Conservation (phyloP, 345 rosid species). For the Carallia brachiata region DNA sequence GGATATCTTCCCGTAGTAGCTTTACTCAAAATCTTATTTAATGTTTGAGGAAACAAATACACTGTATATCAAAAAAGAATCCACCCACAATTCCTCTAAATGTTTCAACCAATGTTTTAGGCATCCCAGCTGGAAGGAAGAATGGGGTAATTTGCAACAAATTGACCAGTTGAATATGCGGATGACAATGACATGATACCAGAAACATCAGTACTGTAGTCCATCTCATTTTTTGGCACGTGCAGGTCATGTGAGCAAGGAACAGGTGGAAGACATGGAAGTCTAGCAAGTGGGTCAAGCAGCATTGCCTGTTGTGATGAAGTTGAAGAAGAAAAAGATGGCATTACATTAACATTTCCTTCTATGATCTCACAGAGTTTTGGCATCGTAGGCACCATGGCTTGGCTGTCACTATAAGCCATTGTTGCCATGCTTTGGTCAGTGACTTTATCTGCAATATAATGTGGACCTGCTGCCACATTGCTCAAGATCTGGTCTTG, state of each 20-base stretch:
- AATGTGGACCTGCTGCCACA: conserved; percentile 1
- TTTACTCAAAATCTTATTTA: conserved; percentile 27
- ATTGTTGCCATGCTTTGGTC: conserved; percentile 25
- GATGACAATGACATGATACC: conserved; percentile 35
- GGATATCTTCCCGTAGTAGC: conserved; percentile 31
- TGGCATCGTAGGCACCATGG: conserved; percentile 36
- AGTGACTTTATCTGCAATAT: conserved; percentile 15
- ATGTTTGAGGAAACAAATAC: conserved; percentile 32
- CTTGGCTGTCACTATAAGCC: conserved; percentile 23
- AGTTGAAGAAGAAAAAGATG: conserved; percentile 31
- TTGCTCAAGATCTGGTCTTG: conserved; percentile 30
- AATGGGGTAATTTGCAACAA: conserved; percentile 46
- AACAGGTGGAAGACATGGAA: conserved; percentile 31
- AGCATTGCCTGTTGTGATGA: conserved; percentile 18
- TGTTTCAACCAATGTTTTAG: conserved; percentile 17
- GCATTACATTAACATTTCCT: conserved; percentile 26
- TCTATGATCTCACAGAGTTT: conserved; percentile 57
- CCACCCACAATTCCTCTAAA: conserved; percentile 15
- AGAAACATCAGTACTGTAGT: conserved; percentile 44
- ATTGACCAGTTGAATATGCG: conserved; percentile 41
- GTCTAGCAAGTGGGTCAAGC: conserved; percentile 24
- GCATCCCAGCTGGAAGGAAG: conserved; percentile 52
- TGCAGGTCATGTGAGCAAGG: conserved; percentile 26
- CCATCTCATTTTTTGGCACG: conserved; percentile 36
- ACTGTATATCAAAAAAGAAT: conserved; percentile 11